Evolutionary conservation across 2,329 filamentous ascomycete genomes (phyloP).

Genomic region (Byssochlamys sp.): DNA sequence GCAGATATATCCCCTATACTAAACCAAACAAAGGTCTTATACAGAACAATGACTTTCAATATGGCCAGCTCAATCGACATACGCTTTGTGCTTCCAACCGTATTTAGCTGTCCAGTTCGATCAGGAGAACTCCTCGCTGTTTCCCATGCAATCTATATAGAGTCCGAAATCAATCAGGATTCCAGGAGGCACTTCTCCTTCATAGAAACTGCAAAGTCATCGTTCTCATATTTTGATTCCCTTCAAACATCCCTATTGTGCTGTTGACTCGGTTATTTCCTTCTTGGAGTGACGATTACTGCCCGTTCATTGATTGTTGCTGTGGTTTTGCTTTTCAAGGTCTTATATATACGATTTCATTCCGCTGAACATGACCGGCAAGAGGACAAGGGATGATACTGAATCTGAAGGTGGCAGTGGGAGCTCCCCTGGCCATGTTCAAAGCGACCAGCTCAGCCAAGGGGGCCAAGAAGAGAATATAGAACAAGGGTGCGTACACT

Average conservation of each 20-base stretch:
- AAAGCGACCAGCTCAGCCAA: not conserved
- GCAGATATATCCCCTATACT: not conserved
- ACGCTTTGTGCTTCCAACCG: not conserved
- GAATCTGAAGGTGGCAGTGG: not conserved
- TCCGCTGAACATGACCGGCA: not conserved
- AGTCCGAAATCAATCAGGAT: conserved; percentile 29
- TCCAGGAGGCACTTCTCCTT: conserved; percentile 52
- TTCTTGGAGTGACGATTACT: not conserved
- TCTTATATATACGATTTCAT: not conserved
- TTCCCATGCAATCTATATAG: not conserved
- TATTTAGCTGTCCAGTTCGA: conserved; percentile 1
- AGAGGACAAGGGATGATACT: not conserved
- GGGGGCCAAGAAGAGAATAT: not conserved
- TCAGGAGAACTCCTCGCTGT: conserved; percentile 7
- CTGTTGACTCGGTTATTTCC: not conserved
- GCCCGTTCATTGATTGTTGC: not conserved
- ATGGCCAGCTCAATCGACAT: not conserved
- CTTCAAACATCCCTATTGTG: not conserved
- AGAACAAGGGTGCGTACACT: not conserved
- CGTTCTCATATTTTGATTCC: too few species aligned
- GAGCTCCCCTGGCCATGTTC: not conserved
- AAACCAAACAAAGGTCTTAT: not conserved
- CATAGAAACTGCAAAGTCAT: not conserved
- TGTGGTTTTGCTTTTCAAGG: not conserved
- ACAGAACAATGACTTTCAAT: not conserved